phyloP scores from a whole-genome alignment of 306 rosid species.

The Rosa lucieae region DNA sequence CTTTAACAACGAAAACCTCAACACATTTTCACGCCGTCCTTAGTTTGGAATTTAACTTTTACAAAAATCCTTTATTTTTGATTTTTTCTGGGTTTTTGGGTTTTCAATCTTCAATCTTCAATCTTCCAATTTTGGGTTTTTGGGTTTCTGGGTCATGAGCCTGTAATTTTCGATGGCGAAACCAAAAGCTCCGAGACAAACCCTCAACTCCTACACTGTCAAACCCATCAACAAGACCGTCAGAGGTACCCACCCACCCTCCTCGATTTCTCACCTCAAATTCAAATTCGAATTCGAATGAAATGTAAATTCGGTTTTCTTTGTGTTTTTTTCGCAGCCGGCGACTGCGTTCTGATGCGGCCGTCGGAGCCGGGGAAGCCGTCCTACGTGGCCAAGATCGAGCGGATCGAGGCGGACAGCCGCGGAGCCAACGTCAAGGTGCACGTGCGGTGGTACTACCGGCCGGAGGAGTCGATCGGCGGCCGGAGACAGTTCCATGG shows the following conservation, averaged over 20 bases:
- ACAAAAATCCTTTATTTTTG: no score
- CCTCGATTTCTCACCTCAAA: neutral
- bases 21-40: no score
- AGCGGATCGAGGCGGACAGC: slow-evolving; percentile 88
- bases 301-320: neutral
- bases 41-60: no score
- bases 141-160: no score
- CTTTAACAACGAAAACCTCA: no score
- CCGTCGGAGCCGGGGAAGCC: slow-evolving; percentile 79
- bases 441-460: slow-evolving; percentile 92
- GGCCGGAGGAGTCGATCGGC: slow-evolving; percentile 98
- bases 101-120: no score
- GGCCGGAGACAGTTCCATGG: slow-evolving; percentile 99
- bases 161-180: slow-evolving; percentile 58
- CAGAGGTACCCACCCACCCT: slow-evolving; percentile 43
- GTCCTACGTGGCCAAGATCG: slow-evolving; percentile 93
- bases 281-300: neutral
- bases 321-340: slow-evolving; percentile 40
- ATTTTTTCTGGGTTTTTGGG: neutral
- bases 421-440: slow-evolving; percentile 94
- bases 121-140: neutral
- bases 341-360: slow-evolving; percentile 91
- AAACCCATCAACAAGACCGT: slow-evolving; percentile 74
- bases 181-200: slow-evolving; percentile 83
- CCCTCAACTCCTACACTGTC: slow-evolving; percentile 93